Evolutionary conservation across 75 land plant genomes (phyloP).

Genomic region (Picea glauca): DNA sequence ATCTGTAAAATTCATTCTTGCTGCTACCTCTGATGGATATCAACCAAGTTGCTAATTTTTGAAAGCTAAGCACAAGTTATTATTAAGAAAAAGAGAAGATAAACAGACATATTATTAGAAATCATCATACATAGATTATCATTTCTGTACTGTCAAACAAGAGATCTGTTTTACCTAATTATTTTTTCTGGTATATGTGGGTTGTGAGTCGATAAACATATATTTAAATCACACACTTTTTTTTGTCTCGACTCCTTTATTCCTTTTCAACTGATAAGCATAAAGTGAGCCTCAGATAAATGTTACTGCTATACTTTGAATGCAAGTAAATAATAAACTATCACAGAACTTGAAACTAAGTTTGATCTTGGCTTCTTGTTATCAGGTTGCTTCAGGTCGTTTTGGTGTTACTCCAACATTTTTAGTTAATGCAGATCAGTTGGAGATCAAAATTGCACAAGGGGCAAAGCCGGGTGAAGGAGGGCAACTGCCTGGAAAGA

Average conservation of each 20-base stretch:
- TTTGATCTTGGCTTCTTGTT: background rate
- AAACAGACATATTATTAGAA: background rate
- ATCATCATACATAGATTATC: background rate
- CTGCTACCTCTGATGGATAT: too few relatives aligned
- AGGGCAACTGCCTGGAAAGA: conserved; percentile 97
- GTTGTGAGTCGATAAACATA: background rate
- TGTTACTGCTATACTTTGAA: background rate
- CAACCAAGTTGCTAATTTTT: background rate
- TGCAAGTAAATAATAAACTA: background rate
- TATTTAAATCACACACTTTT: background rate
- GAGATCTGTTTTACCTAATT: background rate
- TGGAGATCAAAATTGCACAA: conserved; percentile 99
- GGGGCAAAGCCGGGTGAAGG: conserved; percentile 99
- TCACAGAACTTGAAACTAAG: background rate
- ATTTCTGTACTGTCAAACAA: background rate
- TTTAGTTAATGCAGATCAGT: conserved; percentile 89
- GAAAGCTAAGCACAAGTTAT: background rate
- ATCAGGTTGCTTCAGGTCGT: conserved; percentile 97
- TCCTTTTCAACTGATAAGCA: background rate
- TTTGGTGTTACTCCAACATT: conserved; percentile 99
- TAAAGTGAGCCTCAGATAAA: background rate
- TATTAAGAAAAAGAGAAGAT: background rate
- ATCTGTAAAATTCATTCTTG: background rate
- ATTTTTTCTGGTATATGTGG: background rate
- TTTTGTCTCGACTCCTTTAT: background rate